Evolutionary conservation across 441 rosid genomes (phyloP).

Genomic region (Rhodomyrtus psidioides): DNA sequence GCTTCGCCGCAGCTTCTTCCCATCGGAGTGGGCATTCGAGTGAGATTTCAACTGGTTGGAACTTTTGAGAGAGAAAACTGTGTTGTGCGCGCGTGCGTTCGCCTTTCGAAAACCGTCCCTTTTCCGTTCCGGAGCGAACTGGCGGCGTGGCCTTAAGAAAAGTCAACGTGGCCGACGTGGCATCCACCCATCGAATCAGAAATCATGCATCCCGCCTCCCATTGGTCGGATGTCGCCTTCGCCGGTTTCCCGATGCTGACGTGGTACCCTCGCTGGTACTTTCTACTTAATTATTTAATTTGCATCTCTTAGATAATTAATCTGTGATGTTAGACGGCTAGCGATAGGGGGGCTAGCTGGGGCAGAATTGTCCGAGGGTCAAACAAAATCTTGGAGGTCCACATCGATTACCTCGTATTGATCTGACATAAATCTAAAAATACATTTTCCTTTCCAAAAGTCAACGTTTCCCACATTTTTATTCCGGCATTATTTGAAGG

Average conservation of each 20-base stretch:
- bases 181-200: background rate
- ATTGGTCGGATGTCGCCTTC: no score
- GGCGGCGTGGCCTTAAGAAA: background rate
- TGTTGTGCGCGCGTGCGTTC: background rate
- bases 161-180: background rate
- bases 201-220: background rate
- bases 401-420: background rate
- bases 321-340: no score
- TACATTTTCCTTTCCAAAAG: rapidly evolving
- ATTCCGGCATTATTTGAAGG: background rate
- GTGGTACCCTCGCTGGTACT: no score
- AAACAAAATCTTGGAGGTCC: background rate
- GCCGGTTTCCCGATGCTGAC: no score
- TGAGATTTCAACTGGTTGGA: background rate
- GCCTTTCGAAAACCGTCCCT: background rate
- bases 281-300: no score
- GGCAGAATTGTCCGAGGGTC: background rate
- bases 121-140: background rate
- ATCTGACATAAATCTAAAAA: rapidly evolving
- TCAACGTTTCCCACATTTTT: background rate
- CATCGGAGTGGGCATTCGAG: background rate
- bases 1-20: background rate
- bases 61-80: background rate
- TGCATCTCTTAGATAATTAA: no score
- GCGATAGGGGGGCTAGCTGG: background rate